These are phyloP conservation scores for Sporobolomyces phaffii DNA, from an alignment of 768 basidiomycete genomes.

Conservation along the genomic window DNA sequence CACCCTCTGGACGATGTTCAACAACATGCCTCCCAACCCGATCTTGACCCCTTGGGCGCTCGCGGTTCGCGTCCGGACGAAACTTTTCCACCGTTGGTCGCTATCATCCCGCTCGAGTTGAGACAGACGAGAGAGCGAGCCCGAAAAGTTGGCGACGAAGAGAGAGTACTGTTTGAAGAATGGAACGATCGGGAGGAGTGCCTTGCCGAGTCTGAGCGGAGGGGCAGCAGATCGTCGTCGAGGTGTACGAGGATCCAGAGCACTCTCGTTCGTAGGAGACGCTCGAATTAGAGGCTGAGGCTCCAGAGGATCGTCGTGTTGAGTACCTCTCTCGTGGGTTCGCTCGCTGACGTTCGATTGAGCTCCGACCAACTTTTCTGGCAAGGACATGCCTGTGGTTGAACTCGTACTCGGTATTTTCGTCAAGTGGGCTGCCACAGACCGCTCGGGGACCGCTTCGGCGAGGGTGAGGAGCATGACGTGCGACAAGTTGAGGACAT, in stretches of 20 bases:
- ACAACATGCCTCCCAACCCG: constrained; percentile 37
- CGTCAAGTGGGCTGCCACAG: constrained; percentile 13
- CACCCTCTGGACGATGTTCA: constrained; percentile 41
- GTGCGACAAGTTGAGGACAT: constrained; percentile 37
- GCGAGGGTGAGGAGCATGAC: constrained; percentile 37
- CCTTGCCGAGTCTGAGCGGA: constrained; percentile 24
- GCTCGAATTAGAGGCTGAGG: too few relatives aligned
- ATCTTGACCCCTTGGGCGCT: constrained; percentile 21
- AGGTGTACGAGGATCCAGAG: too few relatives aligned
- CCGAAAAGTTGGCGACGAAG: constrained; percentile 40
- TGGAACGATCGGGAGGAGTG: constrained; percentile 38
- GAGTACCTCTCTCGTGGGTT: too few relatives aligned
- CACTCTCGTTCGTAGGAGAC: too few relatives aligned
- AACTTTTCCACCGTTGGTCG: constrained; percentile 15
- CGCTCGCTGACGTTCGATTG: not conserved
- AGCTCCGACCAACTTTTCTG: too few relatives aligned
- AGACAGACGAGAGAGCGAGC: constrained; percentile 29
- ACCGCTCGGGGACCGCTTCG: constrained; percentile 20
- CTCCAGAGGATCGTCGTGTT: too few relatives aligned
- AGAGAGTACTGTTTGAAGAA: constrained; percentile 43
- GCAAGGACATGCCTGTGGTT: too few relatives aligned
- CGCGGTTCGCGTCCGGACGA: not conserved
- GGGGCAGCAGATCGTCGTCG: not conserved
- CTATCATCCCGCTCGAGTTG: constrained; percentile 18
- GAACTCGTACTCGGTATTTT: too few relatives aligned